phyloP scores from a whole-genome alignment of 768 basidiomycete genomes.

The Leccinum subtestaceum region DNA sequence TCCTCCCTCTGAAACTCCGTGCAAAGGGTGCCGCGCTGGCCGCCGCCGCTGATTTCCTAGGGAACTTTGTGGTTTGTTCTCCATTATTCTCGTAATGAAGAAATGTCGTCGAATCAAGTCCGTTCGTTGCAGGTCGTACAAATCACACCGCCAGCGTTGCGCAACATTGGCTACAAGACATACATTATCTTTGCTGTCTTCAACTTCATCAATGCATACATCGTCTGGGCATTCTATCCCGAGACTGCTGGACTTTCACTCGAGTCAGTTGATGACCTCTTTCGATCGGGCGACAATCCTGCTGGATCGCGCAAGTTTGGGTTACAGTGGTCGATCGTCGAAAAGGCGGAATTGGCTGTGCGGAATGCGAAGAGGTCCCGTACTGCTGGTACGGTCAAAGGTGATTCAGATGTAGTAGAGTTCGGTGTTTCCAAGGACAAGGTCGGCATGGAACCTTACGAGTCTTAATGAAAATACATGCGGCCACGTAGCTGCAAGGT shows the following conservation, averaged over 20 bases:
- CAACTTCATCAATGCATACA: neutral
- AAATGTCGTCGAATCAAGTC: neutral
- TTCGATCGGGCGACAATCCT: neutral
- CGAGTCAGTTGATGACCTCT: conserved; percentile 5
- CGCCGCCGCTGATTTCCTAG: conserved; percentile 5
- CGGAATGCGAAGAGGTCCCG: neutral
- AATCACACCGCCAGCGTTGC: conserved; percentile 9
- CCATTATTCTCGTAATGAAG: neutral
- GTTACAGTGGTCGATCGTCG: neutral
- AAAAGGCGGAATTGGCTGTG: neutral
- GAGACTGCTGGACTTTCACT: conserved; percentile 8
- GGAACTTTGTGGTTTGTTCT: conserved; percentile 6
- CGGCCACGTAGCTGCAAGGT: no score
- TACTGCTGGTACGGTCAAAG: neutral
- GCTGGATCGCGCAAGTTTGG: neutral
- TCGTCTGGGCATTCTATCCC: neutral
- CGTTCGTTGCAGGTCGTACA: conserved; percentile 3
- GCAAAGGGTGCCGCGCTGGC: conserved; percentile 5
- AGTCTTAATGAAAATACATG: neutral
- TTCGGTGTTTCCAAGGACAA: neutral
- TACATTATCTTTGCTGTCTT: conserved; percentile 1
- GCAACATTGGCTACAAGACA: conserved; percentile 11
- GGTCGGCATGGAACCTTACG: neutral
- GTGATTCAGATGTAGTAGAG: neutral
- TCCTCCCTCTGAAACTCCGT: conserved; percentile 10